phyloP scores from a whole-genome alignment of 345 rosid species.

The Cardamine occulta region DNA sequence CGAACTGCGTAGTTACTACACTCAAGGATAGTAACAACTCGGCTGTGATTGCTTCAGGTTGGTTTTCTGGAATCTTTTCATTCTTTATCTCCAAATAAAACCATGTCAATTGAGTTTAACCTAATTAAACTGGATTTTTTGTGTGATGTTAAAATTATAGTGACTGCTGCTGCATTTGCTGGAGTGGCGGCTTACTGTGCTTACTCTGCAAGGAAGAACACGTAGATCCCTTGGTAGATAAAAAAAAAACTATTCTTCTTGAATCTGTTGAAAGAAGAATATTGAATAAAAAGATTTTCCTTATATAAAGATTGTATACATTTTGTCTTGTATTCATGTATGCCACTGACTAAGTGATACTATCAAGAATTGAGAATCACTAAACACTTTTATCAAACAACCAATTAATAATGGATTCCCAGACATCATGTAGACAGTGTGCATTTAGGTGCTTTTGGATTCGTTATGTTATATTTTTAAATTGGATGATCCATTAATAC shows the following conservation, averaged over 20 bases:
- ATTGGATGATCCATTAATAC: too few relatives aligned
- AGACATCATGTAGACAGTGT: neutral
- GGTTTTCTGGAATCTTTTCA: neutral
- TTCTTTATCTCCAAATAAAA: neutral
- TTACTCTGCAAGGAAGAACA: conserved; percentile 42
- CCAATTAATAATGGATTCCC: neutral
- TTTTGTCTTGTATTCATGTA: neutral
- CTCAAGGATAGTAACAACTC: conserved; percentile 40
- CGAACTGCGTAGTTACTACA: conserved; percentile 30
- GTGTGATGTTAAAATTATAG: conserved; percentile 6
- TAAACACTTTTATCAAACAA: neutral
- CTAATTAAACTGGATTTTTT: neutral
- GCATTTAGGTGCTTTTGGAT: neutral
- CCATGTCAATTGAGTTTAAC: neutral
- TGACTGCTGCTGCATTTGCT: conserved; percentile 49
- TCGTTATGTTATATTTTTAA: neutral
- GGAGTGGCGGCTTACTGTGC: conserved; percentile 46
- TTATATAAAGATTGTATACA: neutral
- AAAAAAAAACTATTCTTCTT: neutral
- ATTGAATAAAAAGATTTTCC: neutral
- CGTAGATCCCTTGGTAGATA: conserved; percentile 1
- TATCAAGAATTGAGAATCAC: neutral
- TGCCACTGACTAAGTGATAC: neutral
- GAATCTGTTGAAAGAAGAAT: neutral
- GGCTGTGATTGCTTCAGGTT: conserved; percentile 43